A percentile compares a stretch with the other conserved stretches of the same genome.
These are phyloP conservation scores for Anthoceros angustus DNA, from an alignment of 225 moss, liverwort and hornwort genomes.

Conservation along the genomic window DNA sequence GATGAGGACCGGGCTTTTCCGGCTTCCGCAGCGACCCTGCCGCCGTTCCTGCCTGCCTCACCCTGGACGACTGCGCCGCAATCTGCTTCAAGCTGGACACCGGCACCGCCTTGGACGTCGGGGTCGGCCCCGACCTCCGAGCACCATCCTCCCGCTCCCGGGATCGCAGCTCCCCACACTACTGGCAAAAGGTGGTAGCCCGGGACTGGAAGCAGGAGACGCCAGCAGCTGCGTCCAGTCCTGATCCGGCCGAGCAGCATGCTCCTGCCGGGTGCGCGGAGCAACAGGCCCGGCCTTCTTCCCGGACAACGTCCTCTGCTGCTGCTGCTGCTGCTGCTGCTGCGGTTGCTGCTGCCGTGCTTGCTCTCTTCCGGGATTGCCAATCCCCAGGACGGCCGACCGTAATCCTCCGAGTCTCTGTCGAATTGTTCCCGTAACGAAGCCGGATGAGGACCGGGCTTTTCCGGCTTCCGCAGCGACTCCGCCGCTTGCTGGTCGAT, in stretches of 20 bases:
- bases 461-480: constrained; percentile 39
- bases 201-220: constrained; percentile 34
- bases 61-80: constrained; percentile 33
- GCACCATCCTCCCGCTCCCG: constrained; percentile 7
- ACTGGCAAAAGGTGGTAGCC: constrained; percentile 35
- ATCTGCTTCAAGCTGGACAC: background rate
- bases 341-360: constrained; percentile 16
- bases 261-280: constrained; percentile 2
- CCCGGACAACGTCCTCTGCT: constrained; percentile 21
- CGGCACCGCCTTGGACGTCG: constrained; percentile 21
- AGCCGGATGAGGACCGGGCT: constrained; percentile 8
- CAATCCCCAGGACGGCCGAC: background rate
- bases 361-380: background rate
- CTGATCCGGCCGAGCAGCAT: constrained; percentile 12
- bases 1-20: constrained; percentile 16
- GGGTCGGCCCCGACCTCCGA: constrained; percentile 19
- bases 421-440: background rate
- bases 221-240: constrained; percentile 75
- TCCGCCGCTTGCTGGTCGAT: constrained; percentile 77
- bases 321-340: constrained; percentile 26
- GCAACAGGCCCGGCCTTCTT: constrained; percentile 17
- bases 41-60: constrained; percentile 14
- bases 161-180: constrained; percentile 44
- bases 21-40: constrained; percentile 45
- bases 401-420: background rate